Evolutionary conservation across 805 yeast genomes (phyloP).

Genomic region (Hemisphaericaspora nanyangensis): DNA sequence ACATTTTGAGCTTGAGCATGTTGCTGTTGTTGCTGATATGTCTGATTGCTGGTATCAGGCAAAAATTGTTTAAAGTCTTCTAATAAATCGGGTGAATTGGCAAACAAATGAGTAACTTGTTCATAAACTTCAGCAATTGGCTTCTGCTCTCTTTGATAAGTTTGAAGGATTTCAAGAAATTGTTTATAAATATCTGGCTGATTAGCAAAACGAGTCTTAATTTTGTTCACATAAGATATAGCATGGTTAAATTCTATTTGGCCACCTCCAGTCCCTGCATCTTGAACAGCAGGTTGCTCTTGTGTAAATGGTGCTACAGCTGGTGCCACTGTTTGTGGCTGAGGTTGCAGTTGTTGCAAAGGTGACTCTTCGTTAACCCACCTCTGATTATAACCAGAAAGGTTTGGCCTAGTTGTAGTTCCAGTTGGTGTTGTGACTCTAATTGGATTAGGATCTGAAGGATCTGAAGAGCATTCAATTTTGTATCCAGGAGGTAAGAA

Average conservation of each 20-base stretch:
- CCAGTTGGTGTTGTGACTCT: conserved; percentile 96
- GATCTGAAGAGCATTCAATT: conserved; percentile 86
- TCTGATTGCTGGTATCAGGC: conserved; percentile 69
- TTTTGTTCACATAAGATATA: conserved; percentile 91
- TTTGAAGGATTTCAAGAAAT: conserved; percentile 90
- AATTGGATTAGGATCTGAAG: conserved; percentile 87
- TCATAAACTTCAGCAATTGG: conserved; percentile 94
- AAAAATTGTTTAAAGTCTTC: conserved; percentile 94
- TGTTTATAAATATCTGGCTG: conserved; percentile 96
- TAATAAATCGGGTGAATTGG: conserved; percentile 89
- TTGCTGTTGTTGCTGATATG: conserved; percentile 17
- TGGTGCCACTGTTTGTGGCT: background rate
- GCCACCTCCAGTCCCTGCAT: conserved; percentile 34
- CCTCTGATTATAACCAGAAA: conserved; percentile 21
- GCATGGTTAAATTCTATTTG: conserved; percentile 98
- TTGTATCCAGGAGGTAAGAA: conserved; percentile 95
- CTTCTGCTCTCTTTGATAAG: conserved; percentile 93
- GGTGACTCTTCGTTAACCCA: conserved; percentile 21
- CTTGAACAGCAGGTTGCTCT: conserved; percentile 2
- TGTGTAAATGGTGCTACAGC: too few species aligned
- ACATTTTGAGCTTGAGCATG: conserved; percentile 15
- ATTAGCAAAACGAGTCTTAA: conserved; percentile 86
- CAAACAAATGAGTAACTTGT: conserved; percentile 84
- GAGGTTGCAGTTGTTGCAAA: conserved; percentile 9
- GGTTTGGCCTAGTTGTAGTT: conserved; percentile 67